Evolutionary conservation across 352 stramenopile species (phyloP).

Genomic region (Globisporangium splendens): DNA sequence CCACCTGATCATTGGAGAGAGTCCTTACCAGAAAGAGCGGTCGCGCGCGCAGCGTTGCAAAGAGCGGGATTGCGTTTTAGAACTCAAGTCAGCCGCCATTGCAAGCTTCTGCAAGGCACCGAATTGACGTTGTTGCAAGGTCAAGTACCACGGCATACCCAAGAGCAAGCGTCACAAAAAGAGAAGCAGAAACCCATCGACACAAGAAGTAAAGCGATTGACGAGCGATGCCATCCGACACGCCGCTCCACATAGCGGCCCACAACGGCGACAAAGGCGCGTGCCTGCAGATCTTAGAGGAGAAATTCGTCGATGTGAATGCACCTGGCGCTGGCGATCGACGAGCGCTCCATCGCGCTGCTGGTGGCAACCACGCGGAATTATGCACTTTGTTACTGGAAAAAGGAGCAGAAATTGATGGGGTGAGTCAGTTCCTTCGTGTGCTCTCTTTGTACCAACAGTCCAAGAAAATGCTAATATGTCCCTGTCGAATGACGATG

Average conservation of each 20-base stretch:
- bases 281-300: slow-evolving; percentile 84
- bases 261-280: slow-evolving; percentile 89
- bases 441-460: background rate
- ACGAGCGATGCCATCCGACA: slow-evolving; percentile 79
- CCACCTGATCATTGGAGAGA: background rate
- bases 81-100: slow-evolving; percentile 3
- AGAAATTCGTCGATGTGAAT: slow-evolving; percentile 88
- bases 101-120: background rate
- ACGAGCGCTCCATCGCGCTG: slow-evolving; percentile 83
- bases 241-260: slow-evolving; percentile 86
- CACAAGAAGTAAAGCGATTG: background rate
- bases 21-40: background rate
- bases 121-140: no score
- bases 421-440: slow-evolving; percentile 34
- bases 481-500: background rate
- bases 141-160: no score
- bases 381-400: slow-evolving; percentile 85
- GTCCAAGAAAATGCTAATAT: background rate
- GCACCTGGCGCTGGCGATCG: slow-evolving; percentile 82
- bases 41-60: background rate
- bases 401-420: slow-evolving; percentile 84
- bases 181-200: background rate
- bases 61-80: background rate
- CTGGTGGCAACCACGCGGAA: slow-evolving; percentile 86
- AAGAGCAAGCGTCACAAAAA: no score